Evolutionary conservation across 768 basidiomycete species (phyloP).

Genomic region (Leccinum fibrillosum): DNA sequence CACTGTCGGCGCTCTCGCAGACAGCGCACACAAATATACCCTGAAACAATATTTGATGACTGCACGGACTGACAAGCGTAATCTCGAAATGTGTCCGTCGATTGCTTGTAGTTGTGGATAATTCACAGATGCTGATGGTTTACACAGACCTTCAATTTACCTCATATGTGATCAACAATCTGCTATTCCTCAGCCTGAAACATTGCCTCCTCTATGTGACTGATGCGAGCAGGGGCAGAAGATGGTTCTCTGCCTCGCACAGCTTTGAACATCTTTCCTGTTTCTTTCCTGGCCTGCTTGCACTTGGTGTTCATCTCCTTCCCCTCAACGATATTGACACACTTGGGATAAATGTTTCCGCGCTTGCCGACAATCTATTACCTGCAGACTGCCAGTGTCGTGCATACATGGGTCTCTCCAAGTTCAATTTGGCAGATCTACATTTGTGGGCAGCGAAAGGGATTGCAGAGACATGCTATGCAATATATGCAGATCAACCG

Average conservation of each 20-base stretch:
- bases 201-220: conserved; percentile 53
- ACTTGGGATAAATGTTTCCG: conserved; percentile 42
- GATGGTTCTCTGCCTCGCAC: conserved; percentile 36
- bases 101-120: too few species aligned
- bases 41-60: conserved; percentile 71
- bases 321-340: conserved; percentile 51
- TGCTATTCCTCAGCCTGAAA: conserved; percentile 28
- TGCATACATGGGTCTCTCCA: conserved; percentile 37
- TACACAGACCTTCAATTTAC: conserved; percentile 56
- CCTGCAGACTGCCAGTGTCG: conserved; percentile 14
- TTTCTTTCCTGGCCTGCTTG: conserved; percentile 64
- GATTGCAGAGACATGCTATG: conserved; percentile 67
- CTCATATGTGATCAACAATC: conserved; percentile 55
- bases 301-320: conserved; percentile 64
- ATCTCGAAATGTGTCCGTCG: conserved; percentile 51
- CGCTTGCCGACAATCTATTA: conserved; percentile 29
- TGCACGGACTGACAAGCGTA: conserved; percentile 54
- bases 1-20: conserved; percentile 52
- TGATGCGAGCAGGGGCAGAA: conserved; percentile 35
- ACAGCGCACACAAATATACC: conserved; percentile 39
- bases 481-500: conserved; percentile 70
- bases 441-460: conserved; percentile 77
- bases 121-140: background rate
- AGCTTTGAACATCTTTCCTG: conserved; percentile 70
- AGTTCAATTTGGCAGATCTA: conserved; percentile 52